These are phyloP conservation scores for Torulaspora delbrueckii DNA, from an alignment of 805 yeast genomes.

Conservation along the genomic window DNA sequence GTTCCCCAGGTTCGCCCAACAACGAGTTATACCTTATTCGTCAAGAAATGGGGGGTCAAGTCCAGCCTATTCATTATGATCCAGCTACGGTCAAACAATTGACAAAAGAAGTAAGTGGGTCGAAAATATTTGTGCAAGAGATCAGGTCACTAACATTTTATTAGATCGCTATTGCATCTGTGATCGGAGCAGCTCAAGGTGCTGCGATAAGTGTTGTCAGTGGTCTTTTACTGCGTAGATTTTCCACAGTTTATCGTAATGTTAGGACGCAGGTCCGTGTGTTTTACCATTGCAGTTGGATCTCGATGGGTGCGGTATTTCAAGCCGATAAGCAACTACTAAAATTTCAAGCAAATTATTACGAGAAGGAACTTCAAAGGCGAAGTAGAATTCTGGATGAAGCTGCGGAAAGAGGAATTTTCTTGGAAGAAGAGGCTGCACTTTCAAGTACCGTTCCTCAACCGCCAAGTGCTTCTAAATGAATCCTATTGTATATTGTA, in stretches of 20 bases:
- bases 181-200: slow-evolving; percentile 42
- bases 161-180: slow-evolving; percentile 37
- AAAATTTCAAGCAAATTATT: slow-evolving; percentile 35
- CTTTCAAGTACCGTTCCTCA: slow-evolving; percentile 16
- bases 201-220: slow-evolving; percentile 36
- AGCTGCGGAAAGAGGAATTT: slow-evolving; percentile 44
- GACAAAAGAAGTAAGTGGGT: slow-evolving; percentile 32
- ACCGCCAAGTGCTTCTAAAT: background rate
- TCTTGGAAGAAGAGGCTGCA: slow-evolving; percentile 36
- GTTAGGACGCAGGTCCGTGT: slow-evolving; percentile 40
- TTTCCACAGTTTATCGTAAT: slow-evolving; percentile 36
- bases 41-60: slow-evolving; percentile 23
- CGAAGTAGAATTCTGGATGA: slow-evolving; percentile 38
- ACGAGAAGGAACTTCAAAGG: slow-evolving; percentile 34
- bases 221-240: slow-evolving; percentile 33
- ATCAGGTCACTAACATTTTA: slow-evolving; percentile 10
- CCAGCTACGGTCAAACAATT: slow-evolving; percentile 36
- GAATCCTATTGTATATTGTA: background rate
- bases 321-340: slow-evolving; percentile 41
- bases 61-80: slow-evolving; percentile 38
- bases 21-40: background rate
- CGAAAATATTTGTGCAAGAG: background rate
- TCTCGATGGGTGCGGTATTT: slow-evolving; percentile 40
- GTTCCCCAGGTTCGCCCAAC: background rate
- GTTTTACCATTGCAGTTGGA: slow-evolving; percentile 41